Evolutionary conservation across 306 rosid genomes (phyloP).

Genomic region (Cicer judaicum): DNA sequence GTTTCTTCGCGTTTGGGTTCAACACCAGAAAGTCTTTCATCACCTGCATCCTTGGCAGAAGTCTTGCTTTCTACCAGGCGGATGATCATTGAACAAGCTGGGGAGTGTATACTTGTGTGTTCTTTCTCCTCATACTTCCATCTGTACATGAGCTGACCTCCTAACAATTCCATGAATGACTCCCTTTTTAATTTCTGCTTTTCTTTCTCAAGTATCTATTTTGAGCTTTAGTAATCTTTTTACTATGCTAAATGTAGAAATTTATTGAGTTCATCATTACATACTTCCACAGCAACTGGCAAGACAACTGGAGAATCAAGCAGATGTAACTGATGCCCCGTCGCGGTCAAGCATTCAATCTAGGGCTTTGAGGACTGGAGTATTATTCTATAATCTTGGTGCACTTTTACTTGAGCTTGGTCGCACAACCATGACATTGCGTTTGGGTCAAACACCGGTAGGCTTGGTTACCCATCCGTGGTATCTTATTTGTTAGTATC

Average conservation of each 20-base stretch:
- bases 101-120: slow-evolving; percentile 78
- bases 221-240: slow-evolving; percentile 34
- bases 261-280: slow-evolving; percentile 37
- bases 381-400: slow-evolving; percentile 77
- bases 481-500: slow-evolving; percentile 43
- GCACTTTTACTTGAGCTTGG: slow-evolving; percentile 96
- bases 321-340: slow-evolving; percentile 64
- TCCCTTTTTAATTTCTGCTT: slow-evolving; percentile 27
- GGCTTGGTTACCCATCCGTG: slow-evolving; percentile 45
- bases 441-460: slow-evolving; percentile 90
- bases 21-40: slow-evolving; percentile 60
- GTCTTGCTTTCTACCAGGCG: slow-evolving; percentile 77
- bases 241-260: slow-evolving; percentile 34
- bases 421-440: slow-evolving; percentile 87
- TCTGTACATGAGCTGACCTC: slow-evolving; percentile 35
- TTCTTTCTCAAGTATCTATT: slow-evolving; percentile 17
- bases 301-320: slow-evolving; percentile 83
- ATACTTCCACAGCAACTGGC: slow-evolving; percentile 71
- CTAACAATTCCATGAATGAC: slow-evolving; percentile 23
- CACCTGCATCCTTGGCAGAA: slow-evolving; percentile 91
- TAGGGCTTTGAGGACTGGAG: slow-evolving; percentile 72
- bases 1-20: slow-evolving; percentile 53
- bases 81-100: slow-evolving; percentile 72
- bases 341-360: slow-evolving; percentile 69
- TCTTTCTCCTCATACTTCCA: slow-evolving; percentile 39